Percentiles rank a stretch among this genome's conserved stretches.
phyloP scores from a whole-genome alignment of 345 rosid species.

The Stellera chamaejasme region DNA sequence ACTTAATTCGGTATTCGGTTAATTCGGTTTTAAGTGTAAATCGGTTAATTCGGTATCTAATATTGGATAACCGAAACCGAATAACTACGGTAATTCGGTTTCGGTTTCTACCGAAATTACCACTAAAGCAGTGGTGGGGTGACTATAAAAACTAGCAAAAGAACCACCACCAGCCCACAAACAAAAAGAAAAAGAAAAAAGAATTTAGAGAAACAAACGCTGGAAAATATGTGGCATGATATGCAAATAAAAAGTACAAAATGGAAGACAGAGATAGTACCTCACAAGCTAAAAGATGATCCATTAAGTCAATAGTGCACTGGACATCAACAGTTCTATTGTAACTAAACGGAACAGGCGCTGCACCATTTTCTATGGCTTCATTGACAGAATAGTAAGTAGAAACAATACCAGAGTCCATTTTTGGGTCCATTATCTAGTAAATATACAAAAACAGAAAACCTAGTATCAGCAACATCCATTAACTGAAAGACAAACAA shows the following conservation, averaged over 20 bases:
- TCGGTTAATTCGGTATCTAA: too few relatives aligned
- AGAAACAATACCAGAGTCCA: constrained; percentile 90
- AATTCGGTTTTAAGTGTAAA: too few relatives aligned
- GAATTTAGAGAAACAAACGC: not conserved
- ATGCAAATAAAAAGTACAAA: not conserved
- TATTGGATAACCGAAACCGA: too few relatives aligned
- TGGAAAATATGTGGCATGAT: constrained; percentile 1
- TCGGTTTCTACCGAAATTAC: too few relatives aligned
- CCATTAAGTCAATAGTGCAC: constrained; percentile 82
- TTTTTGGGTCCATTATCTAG: constrained; percentile 99
- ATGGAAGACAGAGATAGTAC: constrained; percentile 25
- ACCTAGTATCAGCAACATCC: not conserved
- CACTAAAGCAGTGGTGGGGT: too few relatives aligned
- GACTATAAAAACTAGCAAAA: too few relatives aligned
- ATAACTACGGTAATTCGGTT: too few relatives aligned
- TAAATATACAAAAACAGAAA: constrained; percentile 7
- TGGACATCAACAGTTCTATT: constrained; percentile 62
- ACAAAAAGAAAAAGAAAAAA: too few relatives aligned
- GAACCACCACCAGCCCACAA: too few relatives aligned
- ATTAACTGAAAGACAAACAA: not conserved
- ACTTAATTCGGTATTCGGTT: too few relatives aligned
- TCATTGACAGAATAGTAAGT: constrained; percentile 80
- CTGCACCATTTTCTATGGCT: constrained; percentile 84
- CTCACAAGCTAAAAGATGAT: constrained; percentile 94
- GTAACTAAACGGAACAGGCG: constrained; percentile 68